phyloP scores from a whole-genome alignment of 805 yeast genomes.

The Cyberlindnera xylosilytica region DNA sequence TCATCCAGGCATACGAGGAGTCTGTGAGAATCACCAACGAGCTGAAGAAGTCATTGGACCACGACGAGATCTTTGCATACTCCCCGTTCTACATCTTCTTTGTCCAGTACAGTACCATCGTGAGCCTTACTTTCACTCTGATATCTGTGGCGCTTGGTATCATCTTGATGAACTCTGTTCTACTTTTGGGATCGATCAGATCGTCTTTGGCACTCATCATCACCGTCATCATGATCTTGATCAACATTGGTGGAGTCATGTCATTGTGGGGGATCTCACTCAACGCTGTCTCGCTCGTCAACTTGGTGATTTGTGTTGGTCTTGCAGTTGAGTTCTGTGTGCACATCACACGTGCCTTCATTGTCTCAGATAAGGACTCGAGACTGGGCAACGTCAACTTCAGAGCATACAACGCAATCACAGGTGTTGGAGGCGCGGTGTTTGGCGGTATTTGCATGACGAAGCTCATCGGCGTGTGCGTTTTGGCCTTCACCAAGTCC shows the following conservation, averaged over 20 bases:
- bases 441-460: constrained; percentile 89
- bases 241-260: constrained; percentile 80
- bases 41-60: constrained; percentile 38
- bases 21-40: constrained; percentile 65
- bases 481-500: constrained; percentile 82
- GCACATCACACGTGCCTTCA: constrained; percentile 78
- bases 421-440: constrained; percentile 85
- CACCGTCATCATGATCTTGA: constrained; percentile 61
- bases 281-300: constrained; percentile 88
- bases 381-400: constrained; percentile 29
- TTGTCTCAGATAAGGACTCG: constrained; percentile 34
- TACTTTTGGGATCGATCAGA: constrained; percentile 63
- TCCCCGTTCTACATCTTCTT: constrained; percentile 92
- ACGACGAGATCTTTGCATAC: constrained; percentile 72
- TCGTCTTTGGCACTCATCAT: constrained; percentile 54
- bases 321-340: constrained; percentile 90
- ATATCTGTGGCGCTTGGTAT: constrained; percentile 48
- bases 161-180: constrained; percentile 49
- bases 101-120: constrained; percentile 76
- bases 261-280: constrained; percentile 68
- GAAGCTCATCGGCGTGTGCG: constrained; percentile 82
- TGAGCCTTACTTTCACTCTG: constrained; percentile 53
- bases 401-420: constrained; percentile 54
- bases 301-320: constrained; percentile 88
- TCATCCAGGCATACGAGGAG: constrained; percentile 73